phyloP scores from a whole-genome alignment of 352 stramenopile species.

The Phytophthora syringae region DNA sequence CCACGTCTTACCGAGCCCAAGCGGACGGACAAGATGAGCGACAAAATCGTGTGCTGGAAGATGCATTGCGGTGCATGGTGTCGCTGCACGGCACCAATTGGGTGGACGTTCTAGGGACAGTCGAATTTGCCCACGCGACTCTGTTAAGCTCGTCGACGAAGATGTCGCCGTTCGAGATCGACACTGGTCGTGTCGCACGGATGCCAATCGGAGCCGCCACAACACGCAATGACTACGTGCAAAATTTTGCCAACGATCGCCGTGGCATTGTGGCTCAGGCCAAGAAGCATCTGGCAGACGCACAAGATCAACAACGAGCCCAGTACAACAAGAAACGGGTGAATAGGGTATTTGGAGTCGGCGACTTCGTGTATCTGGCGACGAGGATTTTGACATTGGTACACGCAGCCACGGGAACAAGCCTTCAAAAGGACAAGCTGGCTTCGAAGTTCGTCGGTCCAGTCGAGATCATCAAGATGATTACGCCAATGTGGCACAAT shows the following conservation, averaged over 20 bases:
- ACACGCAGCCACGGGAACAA: constrained; percentile 1
- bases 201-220: neutral
- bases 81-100: constrained; percentile 9
- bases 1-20: neutral
- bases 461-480: constrained; percentile 9
- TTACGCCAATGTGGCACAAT: neutral
- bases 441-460: constrained; percentile 1
- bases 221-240: constrained; percentile 8
- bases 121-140: constrained; percentile 4
- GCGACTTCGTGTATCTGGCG: constrained; percentile 3
- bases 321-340: constrained; percentile 2
- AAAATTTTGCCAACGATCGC: neutral
- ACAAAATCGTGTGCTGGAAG: constrained; percentile 4
- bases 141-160: constrained; percentile 3
- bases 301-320: neutral
- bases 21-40: neutral
- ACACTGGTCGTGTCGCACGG: constrained; percentile 10
- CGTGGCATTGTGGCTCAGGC: neutral
- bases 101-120: constrained; percentile 6
- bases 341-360: neutral
- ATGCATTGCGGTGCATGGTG: constrained; percentile 10
- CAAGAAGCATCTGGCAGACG: neutral
- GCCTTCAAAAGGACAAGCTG: constrained; percentile 10
- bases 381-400: constrained; percentile 7
- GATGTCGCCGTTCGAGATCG: constrained; percentile 13